Percentiles rank a stretch among this genome's conserved stretches.
Evolutionary conservation across 371 early-diverging fungal species (phyloP).

Genomic region (Rhizopus sp.): DNA sequence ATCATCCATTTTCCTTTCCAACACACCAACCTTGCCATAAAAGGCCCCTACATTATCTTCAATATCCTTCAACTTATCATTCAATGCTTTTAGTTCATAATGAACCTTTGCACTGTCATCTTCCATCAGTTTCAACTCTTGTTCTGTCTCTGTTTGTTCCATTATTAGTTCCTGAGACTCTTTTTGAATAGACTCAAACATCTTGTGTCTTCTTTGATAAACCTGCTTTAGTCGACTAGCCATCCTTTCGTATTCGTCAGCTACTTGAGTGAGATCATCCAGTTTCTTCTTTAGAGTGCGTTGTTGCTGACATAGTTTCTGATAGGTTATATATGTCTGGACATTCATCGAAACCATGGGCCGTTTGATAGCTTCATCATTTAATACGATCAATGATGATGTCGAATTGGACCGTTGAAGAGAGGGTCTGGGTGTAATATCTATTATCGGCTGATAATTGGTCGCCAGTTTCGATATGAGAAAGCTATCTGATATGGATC

Average conservation of each 20-base stretch:
- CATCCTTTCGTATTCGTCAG: slow-evolving; percentile 32
- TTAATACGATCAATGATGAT: slow-evolving; percentile 5
- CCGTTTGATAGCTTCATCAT: slow-evolving; percentile 14
- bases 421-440: background rate
- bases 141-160: slow-evolving; percentile 36
- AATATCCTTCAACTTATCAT: slow-evolving; percentile 47
- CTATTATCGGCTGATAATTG: background rate
- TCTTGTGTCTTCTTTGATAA: slow-evolving; percentile 27
- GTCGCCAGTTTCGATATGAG: background rate
- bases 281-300: slow-evolving; percentile 22
- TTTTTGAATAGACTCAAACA: slow-evolving; percentile 34
- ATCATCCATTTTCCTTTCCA: slow-evolving; percentile 50
- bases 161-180: slow-evolving; percentile 29
- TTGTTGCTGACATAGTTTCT: slow-evolving; percentile 40
- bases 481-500: background rate
- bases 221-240: slow-evolving; percentile 33
- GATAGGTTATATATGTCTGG: slow-evolving; percentile 40
- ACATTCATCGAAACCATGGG: slow-evolving; percentile 35
- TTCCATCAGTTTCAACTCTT: slow-evolving; percentile 38
- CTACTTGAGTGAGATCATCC: slow-evolving; percentile 26
- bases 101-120: slow-evolving; percentile 46
- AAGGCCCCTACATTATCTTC: slow-evolving; percentile 49
- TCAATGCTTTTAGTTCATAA: slow-evolving; percentile 48
- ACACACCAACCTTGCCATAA: slow-evolving; percentile 40
- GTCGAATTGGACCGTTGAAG: slow-evolving; percentile 14